phyloP scores from a whole-genome alignment of 352 stramenopile genomes.

The Phytopythium cucurbitacearum region DNA sequence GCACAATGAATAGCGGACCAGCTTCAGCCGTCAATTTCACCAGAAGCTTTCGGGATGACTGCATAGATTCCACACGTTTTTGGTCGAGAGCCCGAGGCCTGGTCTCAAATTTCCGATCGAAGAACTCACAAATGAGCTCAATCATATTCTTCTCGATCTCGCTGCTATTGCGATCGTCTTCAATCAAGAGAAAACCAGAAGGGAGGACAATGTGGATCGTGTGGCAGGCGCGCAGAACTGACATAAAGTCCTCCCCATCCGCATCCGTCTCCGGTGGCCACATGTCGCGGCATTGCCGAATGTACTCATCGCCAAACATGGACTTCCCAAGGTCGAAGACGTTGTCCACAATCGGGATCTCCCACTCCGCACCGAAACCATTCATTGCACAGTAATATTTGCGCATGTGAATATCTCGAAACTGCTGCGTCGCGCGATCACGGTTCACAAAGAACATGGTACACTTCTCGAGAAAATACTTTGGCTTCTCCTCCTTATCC shows the following conservation, averaged over 20 bases:
- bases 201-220: constrained; percentile 4
- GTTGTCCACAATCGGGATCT: constrained; percentile 13
- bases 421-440: constrained; percentile 1
- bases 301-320: constrained; percentile 9
- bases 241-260: not conserved
- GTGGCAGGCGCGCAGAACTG: constrained; percentile 6
- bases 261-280: not conserved
- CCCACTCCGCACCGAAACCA: not conserved
- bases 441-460: constrained; percentile 4
- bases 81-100: too few relatives aligned
- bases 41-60: not conserved
- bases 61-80: too few relatives aligned
- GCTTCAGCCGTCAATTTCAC: constrained; percentile 11
- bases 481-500: too few relatives aligned
- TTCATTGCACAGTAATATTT: constrained; percentile 6
- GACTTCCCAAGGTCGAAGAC: constrained; percentile 10
- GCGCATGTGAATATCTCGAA: constrained; percentile 1
- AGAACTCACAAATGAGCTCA: too few relatives aligned
- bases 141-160: too few relatives aligned
- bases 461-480: too few relatives aligned
- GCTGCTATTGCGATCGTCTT: too few relatives aligned
- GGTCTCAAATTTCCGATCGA: too few relatives aligned
- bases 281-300: constrained; percentile 5
- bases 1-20: constrained; percentile 17
- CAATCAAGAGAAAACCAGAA: too few relatives aligned